phyloP scores from a whole-genome alignment of 352 stramenopile species.

The Pythium sukuiense region DNA sequence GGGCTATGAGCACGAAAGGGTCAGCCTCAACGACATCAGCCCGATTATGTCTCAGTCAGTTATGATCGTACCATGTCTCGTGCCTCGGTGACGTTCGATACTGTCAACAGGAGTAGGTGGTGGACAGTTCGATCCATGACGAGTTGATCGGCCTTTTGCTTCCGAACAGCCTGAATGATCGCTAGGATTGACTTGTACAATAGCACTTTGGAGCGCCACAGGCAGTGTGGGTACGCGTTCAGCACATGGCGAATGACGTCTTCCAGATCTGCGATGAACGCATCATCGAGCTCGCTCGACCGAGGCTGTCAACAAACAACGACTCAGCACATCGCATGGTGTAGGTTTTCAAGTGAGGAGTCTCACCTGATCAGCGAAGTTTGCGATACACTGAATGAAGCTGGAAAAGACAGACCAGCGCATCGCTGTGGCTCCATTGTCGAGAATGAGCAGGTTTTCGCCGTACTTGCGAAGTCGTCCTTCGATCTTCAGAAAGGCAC shows the following conservation, averaged over 20 bases:
- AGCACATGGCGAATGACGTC: conserved; percentile 63
- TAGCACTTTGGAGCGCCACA: conserved; percentile 58
- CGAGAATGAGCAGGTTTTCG: conserved; percentile 64
- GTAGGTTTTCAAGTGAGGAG: too few relatives aligned
- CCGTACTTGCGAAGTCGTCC: conserved; percentile 64
- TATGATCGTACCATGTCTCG: conserved; percentile 37
- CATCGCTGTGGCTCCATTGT: conserved; percentile 45
- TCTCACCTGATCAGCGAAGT: conserved; percentile 53
- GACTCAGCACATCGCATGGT: background rate
- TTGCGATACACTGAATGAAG: conserved; percentile 56
- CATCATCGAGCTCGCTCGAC: conserved; percentile 35
- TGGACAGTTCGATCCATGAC: conserved; percentile 55
- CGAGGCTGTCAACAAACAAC: conserved; percentile 6
- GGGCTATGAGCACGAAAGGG: conserved; percentile 23
- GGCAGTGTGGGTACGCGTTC: conserved; percentile 56
- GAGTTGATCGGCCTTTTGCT: conserved; percentile 35
- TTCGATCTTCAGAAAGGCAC: conserved; percentile 65
- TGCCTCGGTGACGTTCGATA: conserved; percentile 62
- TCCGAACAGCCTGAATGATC: conserved; percentile 45
- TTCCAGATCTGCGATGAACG: conserved; percentile 53
- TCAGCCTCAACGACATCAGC: background rate
- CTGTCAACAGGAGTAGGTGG: conserved; percentile 60
- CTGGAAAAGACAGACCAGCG: conserved; percentile 61
- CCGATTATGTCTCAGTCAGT: background rate
- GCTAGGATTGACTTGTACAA: conserved; percentile 54